Evolutionary conservation across 163 green algal species (phyloP).

Genomic region (Scenedesmus sp.): DNA sequence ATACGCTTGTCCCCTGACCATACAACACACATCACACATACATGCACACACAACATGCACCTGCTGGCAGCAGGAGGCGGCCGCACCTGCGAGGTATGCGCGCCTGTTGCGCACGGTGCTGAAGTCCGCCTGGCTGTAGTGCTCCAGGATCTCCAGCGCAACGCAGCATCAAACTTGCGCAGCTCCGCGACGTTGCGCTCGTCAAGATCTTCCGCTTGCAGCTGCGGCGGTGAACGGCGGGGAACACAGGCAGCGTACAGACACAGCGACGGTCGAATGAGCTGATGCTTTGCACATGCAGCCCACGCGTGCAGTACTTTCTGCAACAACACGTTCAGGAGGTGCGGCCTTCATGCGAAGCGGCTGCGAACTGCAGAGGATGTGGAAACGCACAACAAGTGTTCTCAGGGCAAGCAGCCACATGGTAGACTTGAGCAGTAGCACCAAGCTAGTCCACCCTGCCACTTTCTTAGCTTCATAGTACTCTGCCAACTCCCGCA

Average conservation of each 20-base stretch:
- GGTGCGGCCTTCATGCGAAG: no score
- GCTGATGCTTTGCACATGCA: neutral
- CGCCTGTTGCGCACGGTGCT: slow-evolving; percentile 48
- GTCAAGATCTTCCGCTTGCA: slow-evolving; percentile 28
- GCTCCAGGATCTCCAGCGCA: slow-evolving; percentile 51
- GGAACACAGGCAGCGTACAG: no score
- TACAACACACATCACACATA: neutral
- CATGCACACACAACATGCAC: neutral
- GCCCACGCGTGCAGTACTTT: no score
- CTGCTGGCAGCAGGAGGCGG: neutral
- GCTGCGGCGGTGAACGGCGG: neutral
- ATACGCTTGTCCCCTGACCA: no score
- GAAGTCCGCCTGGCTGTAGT: slow-evolving; percentile 35
- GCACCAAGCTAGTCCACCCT: no score
- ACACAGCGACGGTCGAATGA: no score
- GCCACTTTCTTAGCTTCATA: no score
- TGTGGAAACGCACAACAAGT: neutral
- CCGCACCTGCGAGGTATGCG: slow-evolving; percentile 45
- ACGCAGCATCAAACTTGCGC: slow-evolving; percentile 47
- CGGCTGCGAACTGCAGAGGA: neutral
- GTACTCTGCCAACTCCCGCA: no score
- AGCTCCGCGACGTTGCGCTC: slow-evolving; percentile 48
- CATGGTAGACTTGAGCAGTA: neutral
- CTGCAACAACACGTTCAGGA: no score
- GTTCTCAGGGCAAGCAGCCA: neutral